Evolutionary conservation across 1,139 yeast species (phyloP).

Genomic region (Nadsonia starkeyi-henricii): DNA sequence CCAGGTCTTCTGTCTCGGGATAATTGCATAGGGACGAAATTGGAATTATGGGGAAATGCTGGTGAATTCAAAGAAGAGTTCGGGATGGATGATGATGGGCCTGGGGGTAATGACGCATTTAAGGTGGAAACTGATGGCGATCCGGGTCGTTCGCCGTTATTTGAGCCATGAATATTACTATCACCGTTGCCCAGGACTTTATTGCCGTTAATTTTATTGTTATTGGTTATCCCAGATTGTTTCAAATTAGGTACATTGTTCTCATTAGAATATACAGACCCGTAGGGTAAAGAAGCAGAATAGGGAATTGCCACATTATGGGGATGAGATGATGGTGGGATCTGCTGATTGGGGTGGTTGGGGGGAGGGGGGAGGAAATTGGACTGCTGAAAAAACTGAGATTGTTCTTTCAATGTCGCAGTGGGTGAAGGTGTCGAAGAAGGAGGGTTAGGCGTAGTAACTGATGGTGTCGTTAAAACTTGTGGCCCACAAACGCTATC

Average conservation of each 20-base stretch:
- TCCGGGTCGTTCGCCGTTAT: neutral
- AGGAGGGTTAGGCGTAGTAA: neutral
- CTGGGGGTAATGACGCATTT: constrained; percentile 16
- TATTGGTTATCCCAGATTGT: neutral
- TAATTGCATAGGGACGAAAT: neutral
- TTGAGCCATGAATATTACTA: neutral
- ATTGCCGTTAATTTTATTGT: neutral
- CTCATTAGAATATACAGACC: neutral
- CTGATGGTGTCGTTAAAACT: neutral
- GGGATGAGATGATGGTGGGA: neutral
- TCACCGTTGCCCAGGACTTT: constrained; percentile 3
- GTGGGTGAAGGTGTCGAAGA: neutral
- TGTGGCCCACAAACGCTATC: neutral
- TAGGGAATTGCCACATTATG: constrained; percentile 1
- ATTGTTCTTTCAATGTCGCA: neutral
- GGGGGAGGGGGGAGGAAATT: constrained; percentile 10
- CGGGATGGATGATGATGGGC: constrained; percentile 16
- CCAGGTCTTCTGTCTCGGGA: constrained; percentile 19
- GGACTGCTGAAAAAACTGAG: neutral
- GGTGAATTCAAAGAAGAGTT: constrained; percentile 16
- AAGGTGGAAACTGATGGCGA: constrained; percentile 2
- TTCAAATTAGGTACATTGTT: neutral
- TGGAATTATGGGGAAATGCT: constrained; percentile 10
- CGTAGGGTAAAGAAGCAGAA: neutral
- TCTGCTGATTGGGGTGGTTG: constrained; percentile 12